A percentile compares a stretch with the other conserved stretches of the same genome.
These are phyloP conservation scores for Paraurostyla sp. DNA, from an alignment of 73 alveolate genomes.

Conservation along the genomic window DNA sequence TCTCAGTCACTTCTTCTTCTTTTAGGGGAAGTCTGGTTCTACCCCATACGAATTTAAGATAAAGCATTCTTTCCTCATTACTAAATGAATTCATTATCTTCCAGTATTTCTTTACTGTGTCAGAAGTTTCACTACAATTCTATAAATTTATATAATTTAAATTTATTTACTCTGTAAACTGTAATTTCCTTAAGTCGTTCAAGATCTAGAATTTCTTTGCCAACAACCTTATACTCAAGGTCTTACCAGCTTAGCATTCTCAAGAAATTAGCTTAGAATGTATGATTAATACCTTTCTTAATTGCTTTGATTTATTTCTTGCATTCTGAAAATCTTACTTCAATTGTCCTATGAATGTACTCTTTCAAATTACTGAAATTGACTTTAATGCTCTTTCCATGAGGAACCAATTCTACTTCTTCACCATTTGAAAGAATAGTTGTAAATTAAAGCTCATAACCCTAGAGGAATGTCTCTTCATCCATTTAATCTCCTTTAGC, in stretches of 20 bases:
- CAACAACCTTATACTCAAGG: conserved; percentile 92
- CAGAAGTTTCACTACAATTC: conserved; percentile 79
- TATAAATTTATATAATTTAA: not conserved
- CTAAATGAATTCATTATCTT: conserved; percentile 78
- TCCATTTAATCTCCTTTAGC: conserved; percentile 50
- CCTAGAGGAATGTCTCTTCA: conserved; percentile 40
- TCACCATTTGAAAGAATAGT: conserved; percentile 84
- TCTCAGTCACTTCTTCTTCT: conserved; percentile 82
- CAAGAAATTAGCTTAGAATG: conserved; percentile 79
- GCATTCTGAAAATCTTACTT: conserved; percentile 84
- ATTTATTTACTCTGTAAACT: conserved; percentile 71
- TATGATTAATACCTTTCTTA: conserved; percentile 84
- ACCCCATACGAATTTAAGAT: conserved; percentile 93
- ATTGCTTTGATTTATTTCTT: conserved; percentile 76
- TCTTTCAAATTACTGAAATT: conserved; percentile 71
- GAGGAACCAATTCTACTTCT: conserved; percentile 83
- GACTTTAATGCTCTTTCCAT: conserved; percentile 75
- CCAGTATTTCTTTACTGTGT: conserved; percentile 85
- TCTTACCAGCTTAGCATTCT: conserved; percentile 87
- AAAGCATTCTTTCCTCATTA: conserved; percentile 83
- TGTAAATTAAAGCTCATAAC: conserved; percentile 76
- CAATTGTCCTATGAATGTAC: conserved; percentile 76
- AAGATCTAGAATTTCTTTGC: conserved; percentile 85
- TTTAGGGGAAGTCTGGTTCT: conserved; percentile 91
- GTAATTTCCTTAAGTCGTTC: conserved; percentile 89